Evolutionary conservation across 495 filamentous ascomycete species (phyloP).

Genomic region (Penicillium malachiteum): DNA sequence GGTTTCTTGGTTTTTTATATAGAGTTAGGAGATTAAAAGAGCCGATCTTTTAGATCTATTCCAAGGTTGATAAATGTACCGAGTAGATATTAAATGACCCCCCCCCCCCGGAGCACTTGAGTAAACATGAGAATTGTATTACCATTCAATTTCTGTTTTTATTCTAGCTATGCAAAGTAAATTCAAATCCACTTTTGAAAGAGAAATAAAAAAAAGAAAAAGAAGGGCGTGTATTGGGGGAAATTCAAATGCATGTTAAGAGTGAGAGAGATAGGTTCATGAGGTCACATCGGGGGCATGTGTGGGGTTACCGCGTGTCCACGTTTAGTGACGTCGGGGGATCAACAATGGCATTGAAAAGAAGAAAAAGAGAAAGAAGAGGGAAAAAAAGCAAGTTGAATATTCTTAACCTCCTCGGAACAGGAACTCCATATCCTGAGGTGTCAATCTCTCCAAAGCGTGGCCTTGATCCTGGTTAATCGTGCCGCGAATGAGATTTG

Average conservation of each 20-base stretch:
- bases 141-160: neutral
- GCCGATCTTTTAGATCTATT: neutral
- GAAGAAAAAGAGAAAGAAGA: no score
- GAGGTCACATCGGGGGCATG: slow-evolving; percentile 11
- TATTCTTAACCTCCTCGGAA: slow-evolving; percentile 62
- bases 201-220: neutral
- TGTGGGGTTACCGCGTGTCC: neutral
- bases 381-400: neutral
- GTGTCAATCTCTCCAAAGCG: slow-evolving; percentile 84
- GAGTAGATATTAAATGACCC: neutral
- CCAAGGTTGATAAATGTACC: neutral
- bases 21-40: no score
- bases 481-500: slow-evolving; percentile 91
- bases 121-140: neutral
- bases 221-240: no score
- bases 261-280: slow-evolving; percentile 3
- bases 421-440: slow-evolving; percentile 90
- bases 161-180: neutral
- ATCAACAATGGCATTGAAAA: no score
- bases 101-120: neutral
- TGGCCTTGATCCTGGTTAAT: slow-evolving; percentile 82
- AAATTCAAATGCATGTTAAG: no score
- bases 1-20: neutral
- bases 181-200: neutral
- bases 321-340: slow-evolving; percentile 6